A percentile compares a stretch with the other conserved stretches of the same genome.
Conservation (phyloP, 2,329 filamentous ascomycete genomes). For the Xylaria sp. region DNA sequence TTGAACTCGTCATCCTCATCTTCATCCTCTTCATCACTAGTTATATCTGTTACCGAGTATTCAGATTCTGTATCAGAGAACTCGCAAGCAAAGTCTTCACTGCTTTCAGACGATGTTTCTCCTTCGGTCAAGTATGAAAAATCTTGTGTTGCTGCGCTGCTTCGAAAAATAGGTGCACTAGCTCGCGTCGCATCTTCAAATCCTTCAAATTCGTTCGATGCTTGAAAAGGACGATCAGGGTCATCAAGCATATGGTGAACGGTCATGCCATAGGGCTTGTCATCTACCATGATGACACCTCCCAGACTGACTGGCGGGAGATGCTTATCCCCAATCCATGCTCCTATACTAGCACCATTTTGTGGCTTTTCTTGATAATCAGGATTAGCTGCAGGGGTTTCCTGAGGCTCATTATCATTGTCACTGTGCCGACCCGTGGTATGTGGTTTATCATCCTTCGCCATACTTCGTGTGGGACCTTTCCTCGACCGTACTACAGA, state of each 20-base stretch:
- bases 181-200: slow-evolving; percentile 36
- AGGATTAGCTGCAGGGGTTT: slow-evolving; percentile 68
- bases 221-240: slow-evolving; percentile 55
- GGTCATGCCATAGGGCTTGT: slow-evolving; percentile 89
- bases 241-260: slow-evolving; percentile 96
- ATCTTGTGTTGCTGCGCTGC: slow-evolving; percentile 42
- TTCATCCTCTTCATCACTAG: slow-evolving; percentile 63
- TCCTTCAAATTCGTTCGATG: slow-evolving; percentile 19
- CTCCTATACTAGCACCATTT: slow-evolving; percentile 93
- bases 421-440: slow-evolving; percentile 50
- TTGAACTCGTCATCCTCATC: slow-evolving; percentile 63
- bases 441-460: slow-evolving; percentile 43
- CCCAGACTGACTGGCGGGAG: slow-evolving; percentile 92
- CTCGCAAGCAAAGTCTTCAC: slow-evolving; percentile 67
- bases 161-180: slow-evolving; percentile 39
- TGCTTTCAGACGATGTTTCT: slow-evolving; percentile 56
- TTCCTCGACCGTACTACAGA: slow-evolving; percentile 71
- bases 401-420: slow-evolving; percentile 50
- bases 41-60: slow-evolving; percentile 52
- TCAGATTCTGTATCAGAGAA: slow-evolving; percentile 69
- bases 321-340: slow-evolving; percentile 85
- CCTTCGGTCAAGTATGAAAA: slow-evolving; percentile 43
- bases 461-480: slow-evolving; percentile 54
- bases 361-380: slow-evolving; percentile 81
- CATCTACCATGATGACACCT: slow-evolving; percentile 85